Base-by-base conservation (phyloP, 257 asterid genomes). In the Petrea volubilis region DNA sequence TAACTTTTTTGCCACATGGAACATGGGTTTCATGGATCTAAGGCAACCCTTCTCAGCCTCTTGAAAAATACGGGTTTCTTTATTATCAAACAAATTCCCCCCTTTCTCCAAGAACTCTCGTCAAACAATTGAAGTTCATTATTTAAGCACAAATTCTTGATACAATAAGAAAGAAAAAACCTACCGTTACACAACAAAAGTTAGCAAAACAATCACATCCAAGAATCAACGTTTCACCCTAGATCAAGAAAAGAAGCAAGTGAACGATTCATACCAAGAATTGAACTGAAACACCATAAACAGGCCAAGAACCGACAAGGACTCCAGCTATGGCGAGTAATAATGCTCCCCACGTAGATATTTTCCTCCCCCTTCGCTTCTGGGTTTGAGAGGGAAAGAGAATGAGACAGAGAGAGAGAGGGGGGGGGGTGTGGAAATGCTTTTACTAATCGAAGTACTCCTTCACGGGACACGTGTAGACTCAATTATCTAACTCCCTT, bases 11-110 rank as follows among this genome's bases (percentile, higher is more conserved):
- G 88, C 78, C 89, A 84, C 87, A 74, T 82, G 93, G 81, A 76
- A 80, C 75, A 74, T 77, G 73, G 84, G 89, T 86, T 83, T 83
- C 94, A 80, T 74, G 92, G 96, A 88, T 88, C 90, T 80, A 68
- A 86, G 89, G 85, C 71, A 86, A 88, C 77, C 73, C 83, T 33
- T 70, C 82, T 72, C 82, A 76, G 77, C 95, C 91, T 77, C 87
- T 67, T n/a, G 72, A 81, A 79, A 63, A 64, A 63, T 31, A 70
- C 66, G 13, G 33, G 36, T 78, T 64, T 43, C 55, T 49, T 50
- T 17, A 65, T 29, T 18, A 52, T 29, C 66, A 47, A 60, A 52
- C 44, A 70, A 72, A 68, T 57, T 36, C 23, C 66, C 74, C 43
- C 69, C 70, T 57, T 77, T 70, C 21, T 81, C 77, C 70, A 60